Evolutionary conservation across 177 flowering plant species (phyloP).

Genomic region (Vitis hybrid): DNA sequence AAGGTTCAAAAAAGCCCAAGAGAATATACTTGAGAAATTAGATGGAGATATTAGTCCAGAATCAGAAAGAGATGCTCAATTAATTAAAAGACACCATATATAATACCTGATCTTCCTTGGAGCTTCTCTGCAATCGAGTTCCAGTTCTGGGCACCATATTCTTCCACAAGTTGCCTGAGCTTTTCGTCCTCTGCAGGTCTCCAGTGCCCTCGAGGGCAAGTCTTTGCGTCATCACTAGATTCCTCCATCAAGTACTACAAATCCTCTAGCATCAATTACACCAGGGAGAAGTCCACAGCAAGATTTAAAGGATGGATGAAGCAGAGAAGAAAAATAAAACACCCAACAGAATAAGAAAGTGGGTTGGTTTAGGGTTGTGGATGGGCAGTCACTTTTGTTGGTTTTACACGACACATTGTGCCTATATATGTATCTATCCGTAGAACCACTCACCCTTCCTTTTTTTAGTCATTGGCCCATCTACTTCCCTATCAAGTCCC

Average conservation of each 20-base stretch:
- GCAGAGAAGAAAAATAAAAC: constrained; percentile 4
- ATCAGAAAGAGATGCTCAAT: neutral
- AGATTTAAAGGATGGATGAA: constrained; percentile 15
- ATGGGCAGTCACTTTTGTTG: constrained; percentile 85
- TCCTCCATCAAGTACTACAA: constrained; percentile 35
- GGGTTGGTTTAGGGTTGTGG: constrained; percentile 57
- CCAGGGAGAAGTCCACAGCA: constrained; percentile 16
- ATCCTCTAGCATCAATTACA: constrained; percentile 6
- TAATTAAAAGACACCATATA: neutral
- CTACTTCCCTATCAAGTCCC: constrained; percentile 3
- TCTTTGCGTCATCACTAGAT: constrained; percentile 34
- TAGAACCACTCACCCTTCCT: constrained; percentile 15
- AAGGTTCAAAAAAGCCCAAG: too few relatives aligned
- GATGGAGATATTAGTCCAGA: neutral
- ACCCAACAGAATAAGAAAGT: constrained; percentile 26
- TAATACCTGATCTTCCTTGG: constrained; percentile 78
- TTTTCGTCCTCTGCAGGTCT: constrained; percentile 81
- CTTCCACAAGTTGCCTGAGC: constrained; percentile 66
- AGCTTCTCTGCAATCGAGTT: constrained; percentile 83
- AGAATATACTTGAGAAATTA: neutral
- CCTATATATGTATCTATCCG: constrained; percentile 2
- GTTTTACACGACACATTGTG: constrained; percentile 61
- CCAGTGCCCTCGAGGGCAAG: constrained; percentile 82
- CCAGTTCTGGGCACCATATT: constrained; percentile 81
- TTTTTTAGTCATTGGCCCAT: constrained; percentile 12